Base-by-base conservation (phyloP, 139 green algal genomes). In the Chlorella sorokiniana region DNA sequence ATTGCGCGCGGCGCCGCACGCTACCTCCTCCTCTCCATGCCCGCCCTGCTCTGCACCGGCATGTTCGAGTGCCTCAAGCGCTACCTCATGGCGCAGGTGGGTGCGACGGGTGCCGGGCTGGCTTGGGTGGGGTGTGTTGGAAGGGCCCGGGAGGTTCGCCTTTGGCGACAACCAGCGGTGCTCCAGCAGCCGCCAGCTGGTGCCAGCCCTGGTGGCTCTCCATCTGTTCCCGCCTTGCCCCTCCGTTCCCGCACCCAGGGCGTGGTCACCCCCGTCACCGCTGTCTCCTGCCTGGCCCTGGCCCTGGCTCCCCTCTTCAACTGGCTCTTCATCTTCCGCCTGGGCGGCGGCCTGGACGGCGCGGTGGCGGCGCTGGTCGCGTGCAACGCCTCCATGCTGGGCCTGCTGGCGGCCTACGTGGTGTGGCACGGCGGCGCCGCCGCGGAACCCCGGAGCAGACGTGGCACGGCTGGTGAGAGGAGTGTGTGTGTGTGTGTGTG, bases 311-410 rank as follows among this genome's bases (percentile, higher is more conserved):
- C 78, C 0, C 59, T 82, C 6, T 83, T 80, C 74, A 90, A 91
- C 81, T 88, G 61, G 48, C 35, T 87, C n/a, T 63, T 93, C 9
- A 77, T 93, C 18, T 73, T 83, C 37, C 59, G 77, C 4, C 29
- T 78, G 31, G 29, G 56, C 3, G 44, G 82, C 81, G 91, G 91
- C 18, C 69, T 95, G 31, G 87, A 93, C 41, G 92, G 92, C n/a
- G 91, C 91, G 14, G 92, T 91, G 20, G 31, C 82, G 48, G 92
- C 92, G 0, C 87, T 90, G 59, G 64, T 91, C 23, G 44, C 74
- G 18, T 87, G 77, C 51, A 86, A 93, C 78, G 27, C 62, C 20
- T 65, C 45, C 29, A 79, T 88, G 62, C 56, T 86, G 33, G 76
- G 63, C 27, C 31, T 84, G 33, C 65, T 83, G 35, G 27, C 51